A percentile compares a stretch with the other conserved stretches of the same genome.
phyloP scores from a whole-genome alignment of 1,139 yeast genomes.

The Diutina sp. region DNA sequence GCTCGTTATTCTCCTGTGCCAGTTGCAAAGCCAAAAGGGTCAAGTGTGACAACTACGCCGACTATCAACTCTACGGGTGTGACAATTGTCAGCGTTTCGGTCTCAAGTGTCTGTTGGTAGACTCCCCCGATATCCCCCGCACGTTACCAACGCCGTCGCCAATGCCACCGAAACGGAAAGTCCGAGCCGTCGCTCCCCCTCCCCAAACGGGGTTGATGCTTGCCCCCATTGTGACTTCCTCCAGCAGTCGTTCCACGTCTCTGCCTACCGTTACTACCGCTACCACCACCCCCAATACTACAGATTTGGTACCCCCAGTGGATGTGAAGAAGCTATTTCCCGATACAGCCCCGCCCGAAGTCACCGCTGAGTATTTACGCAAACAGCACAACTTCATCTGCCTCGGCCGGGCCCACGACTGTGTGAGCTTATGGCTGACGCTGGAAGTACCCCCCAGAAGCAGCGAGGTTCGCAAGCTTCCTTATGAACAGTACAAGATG shows the following conservation, averaged over 20 bases:
- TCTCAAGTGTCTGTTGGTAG: slow-evolving; percentile 7
- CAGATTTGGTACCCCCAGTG: too few species aligned
- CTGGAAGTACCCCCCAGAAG: background rate
- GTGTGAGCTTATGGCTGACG: background rate
- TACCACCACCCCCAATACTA: background rate
- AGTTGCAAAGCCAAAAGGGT: slow-evolving; percentile 33
- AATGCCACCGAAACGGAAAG: too few species aligned
- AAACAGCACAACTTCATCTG: background rate
- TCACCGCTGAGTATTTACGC: background rate
- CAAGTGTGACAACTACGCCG: slow-evolving; percentile 21
- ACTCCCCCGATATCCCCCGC: background rate
- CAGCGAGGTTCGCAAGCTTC: background rate
- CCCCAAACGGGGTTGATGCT: too few species aligned
- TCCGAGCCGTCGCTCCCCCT: too few species aligned
- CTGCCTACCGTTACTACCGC: background rate
- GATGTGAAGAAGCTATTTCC: too few species aligned
- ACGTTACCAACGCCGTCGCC: too few species aligned
- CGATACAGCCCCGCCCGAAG: background rate
- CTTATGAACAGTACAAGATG: background rate
- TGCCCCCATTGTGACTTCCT: too few species aligned
- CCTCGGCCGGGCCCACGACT: background rate
- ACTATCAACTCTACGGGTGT: slow-evolving; percentile 26
- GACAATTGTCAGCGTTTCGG: slow-evolving; percentile 16
- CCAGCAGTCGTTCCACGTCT: background rate
- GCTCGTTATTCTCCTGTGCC: slow-evolving; percentile 41